These are phyloP conservation scores for Candida sithepensis DNA, from an alignment of 805 yeast species.

Conservation along the genomic window DNA sequence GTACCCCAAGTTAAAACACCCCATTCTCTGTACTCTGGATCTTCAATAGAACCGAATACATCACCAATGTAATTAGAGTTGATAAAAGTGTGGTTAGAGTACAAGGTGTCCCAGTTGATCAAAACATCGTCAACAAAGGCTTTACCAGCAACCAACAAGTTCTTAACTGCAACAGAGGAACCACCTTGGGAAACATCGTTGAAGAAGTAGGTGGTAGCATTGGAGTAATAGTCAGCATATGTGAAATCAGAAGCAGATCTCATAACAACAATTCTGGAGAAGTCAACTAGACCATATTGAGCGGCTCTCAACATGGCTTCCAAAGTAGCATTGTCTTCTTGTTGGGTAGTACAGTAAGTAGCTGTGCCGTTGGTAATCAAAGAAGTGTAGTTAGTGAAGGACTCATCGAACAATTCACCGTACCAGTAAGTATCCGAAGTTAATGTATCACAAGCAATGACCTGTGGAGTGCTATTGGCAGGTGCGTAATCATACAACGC, in stretches of 20 bases:
- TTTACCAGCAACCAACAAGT: conserved; percentile 50
- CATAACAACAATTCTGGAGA: conserved; percentile 52
- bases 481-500: conserved; percentile 45
- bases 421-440: conserved; percentile 61
- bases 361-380: conserved; percentile 58
- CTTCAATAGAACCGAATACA: conserved; percentile 51
- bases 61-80: conserved; percentile 58
- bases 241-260: conserved; percentile 64
- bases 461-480: conserved; percentile 45
- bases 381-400: conserved; percentile 44
- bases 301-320: conserved; percentile 56
- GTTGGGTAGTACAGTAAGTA: conserved; percentile 57
- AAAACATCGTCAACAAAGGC: conserved; percentile 54
- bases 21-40: conserved; percentile 24
- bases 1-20: conserved; percentile 21
- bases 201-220: conserved; percentile 49
- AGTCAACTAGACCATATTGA: conserved; percentile 52
- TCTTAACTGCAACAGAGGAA: conserved; percentile 41
- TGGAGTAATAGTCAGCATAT: conserved; percentile 29
- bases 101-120: conserved; percentile 40
- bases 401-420: conserved; percentile 48
- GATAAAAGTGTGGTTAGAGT: conserved; percentile 28
- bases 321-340: conserved; percentile 65
- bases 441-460: conserved; percentile 53
- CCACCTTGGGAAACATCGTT: conserved; percentile 50